Base-by-base conservation (phyloP, 257 asterid species). In the Rauvolfia tetraphylla region DNA sequence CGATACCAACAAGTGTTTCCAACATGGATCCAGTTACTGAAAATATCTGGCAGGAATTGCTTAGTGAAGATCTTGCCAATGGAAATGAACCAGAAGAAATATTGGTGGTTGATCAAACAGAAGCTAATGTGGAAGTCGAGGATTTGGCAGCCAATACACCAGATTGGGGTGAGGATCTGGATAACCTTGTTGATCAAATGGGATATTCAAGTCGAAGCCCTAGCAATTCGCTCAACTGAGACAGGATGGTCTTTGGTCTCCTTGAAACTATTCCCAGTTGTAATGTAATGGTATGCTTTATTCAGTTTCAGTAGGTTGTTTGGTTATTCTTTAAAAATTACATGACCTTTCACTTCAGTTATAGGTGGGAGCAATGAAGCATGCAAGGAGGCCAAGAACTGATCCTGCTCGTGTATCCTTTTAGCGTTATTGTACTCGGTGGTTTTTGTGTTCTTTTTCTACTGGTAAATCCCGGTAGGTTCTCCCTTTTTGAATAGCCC, bases 111-210 rank as follows among this genome's bases (percentile, higher is more conserved):
- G 89, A 86, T 80, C 78, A 76, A 39, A 58, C 76, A 10, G 83
- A 80, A 18, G 87, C 33, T 56, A 79, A 83, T 12, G 88, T 84
- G 56, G 88, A 86, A 56, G 91, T 90, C n/a, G 94, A 88, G 75
- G 93, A 90, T 66, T 73, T 90, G 85, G 90, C 81, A 13, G 90
- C 84, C 8, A 42, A 76, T 18, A 78, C 91, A 15, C 76, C 89
- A 10, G 95, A 89, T 14, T 88, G 91, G 97, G 93, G 89, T 77
- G 93, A 89, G 85, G 95, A 88, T 66, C 68, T 90, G 7, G 42
- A 54, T n/a, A 79, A 77, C 38, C 77, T 86, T 42, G 81, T 84
- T 11, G 83, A 86, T 75, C 80, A 86, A 41, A 65, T 84, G 78
- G 86, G 25, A 25, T 86, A 48, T 59, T 65, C 69, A 31, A 23